Percentiles rank a stretch among this genome's conserved stretches.
These are phyloP conservation scores for Kluyveromyces aestuarii DNA, from an alignment of 805 yeast species.

Conservation along the genomic window DNA sequence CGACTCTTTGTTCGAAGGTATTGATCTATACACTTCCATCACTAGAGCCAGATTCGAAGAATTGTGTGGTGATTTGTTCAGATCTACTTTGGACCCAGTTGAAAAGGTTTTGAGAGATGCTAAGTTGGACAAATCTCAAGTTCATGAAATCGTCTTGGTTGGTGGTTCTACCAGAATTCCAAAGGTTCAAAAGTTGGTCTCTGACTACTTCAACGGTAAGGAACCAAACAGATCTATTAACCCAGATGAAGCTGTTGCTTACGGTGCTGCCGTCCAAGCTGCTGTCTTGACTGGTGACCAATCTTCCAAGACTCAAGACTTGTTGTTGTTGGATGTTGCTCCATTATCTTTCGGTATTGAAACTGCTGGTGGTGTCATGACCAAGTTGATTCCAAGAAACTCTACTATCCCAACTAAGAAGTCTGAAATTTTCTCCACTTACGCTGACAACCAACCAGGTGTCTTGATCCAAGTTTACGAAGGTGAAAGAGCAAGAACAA, in stretches of 20 bases:
- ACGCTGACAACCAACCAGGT: slow-evolving; percentile 99
- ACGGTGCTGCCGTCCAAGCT: slow-evolving; percentile 99
- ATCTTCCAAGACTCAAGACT: slow-evolving; percentile 95
- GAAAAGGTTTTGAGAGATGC: slow-evolving; percentile 93
- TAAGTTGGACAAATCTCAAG: slow-evolving; percentile 84
- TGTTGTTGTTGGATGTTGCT: slow-evolving; percentile 95
- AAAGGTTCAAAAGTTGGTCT: slow-evolving; percentile 92
- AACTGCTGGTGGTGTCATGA: slow-evolving; percentile 99
- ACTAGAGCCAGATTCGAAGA: slow-evolving; percentile 99
- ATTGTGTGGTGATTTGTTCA: slow-evolving; percentile 91
- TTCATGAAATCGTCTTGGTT: slow-evolving; percentile 90
- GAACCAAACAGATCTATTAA: slow-evolving; percentile 97
- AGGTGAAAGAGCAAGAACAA: slow-evolving; percentile 97
- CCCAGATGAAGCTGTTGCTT: slow-evolving; percentile 99
- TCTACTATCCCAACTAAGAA: slow-evolving; percentile 98
- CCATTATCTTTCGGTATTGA: slow-evolving; percentile 98
- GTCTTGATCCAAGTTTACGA: slow-evolving; percentile 96
- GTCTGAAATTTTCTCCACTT: slow-evolving; percentile 95
- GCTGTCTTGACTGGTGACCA: slow-evolving; percentile 96
- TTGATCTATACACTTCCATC: slow-evolving; percentile 94
- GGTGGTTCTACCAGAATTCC: slow-evolving; percentile 99
- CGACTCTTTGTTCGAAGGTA: slow-evolving; percentile 93
- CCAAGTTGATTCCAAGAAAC: slow-evolving; percentile 97
- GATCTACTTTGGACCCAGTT: slow-evolving; percentile 92
- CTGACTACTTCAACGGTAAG: slow-evolving; percentile 97